Evolutionary conservation across 164 flowering plant genomes (phyloP), one percentile per base, ranked within the genome.

Genomic region (Hamamelis virginiana): DNA sequence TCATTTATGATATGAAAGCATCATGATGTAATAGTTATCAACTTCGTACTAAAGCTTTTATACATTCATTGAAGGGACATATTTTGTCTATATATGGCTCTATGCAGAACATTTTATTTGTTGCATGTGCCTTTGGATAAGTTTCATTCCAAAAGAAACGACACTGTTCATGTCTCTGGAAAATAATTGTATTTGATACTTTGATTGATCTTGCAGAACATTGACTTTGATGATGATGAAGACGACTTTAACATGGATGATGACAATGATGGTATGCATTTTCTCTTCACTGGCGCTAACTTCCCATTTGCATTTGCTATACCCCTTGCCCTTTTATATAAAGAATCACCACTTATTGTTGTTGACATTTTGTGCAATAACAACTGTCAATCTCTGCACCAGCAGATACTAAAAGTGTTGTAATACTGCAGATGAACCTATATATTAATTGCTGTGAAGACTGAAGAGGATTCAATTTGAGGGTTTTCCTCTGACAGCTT

Each of bases 201-300:
- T 41, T 38, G 65, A 13, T 14, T 45, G 16, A 11, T 67, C 23
- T 68, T 76, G 75, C 82, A 85, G 89, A 76, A 78, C 63, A 33
- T 73, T 46, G 84, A 83, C 69, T 81, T 81, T 56, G 89, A 83
- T 65, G 89, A 85, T 38, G 86, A 85, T 64, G 89, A 85, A 21
- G 89, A 81, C 45, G 86, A 85, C 76, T 78, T 62, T 62, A 85
- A 85, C 78, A 72, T 75, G 76, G 78, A 69, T 26, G 85, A 79
- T 41, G 89, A 76, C 55, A 38, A 65, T 33, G 79, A 78, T 46
- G 82, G 84, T 84, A 80, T 59, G 76, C 51, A 21, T 56, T 19
- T 59, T 64, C 47, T 9, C 16, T 16, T 15, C 22, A 13, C 48
- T 28, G 53, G 27, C 21, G 25, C 28, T 45, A 66, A 4, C 8